Conservation (phyloP, 2,329 filamentous ascomycete species). For the Beauveria varroae region DNA sequence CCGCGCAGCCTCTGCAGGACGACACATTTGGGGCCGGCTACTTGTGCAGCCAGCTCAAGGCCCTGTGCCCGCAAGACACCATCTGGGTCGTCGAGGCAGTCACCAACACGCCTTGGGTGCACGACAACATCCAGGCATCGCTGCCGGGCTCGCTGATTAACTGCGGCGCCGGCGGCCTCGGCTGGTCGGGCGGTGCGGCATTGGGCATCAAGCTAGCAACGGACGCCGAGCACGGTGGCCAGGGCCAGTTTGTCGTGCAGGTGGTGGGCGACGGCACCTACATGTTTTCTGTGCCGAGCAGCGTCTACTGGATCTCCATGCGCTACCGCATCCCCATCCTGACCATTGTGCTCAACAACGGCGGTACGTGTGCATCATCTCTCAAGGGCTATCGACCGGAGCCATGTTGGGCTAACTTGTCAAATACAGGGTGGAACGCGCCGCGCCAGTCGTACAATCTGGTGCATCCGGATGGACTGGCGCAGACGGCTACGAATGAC, state of each 20-base stretch:
- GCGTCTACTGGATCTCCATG: slow-evolving; percentile 48
- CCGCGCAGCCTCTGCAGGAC: slow-evolving; percentile 50
- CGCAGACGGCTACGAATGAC: slow-evolving; percentile 48
- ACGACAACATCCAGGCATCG: slow-evolving; percentile 62
- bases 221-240: slow-evolving; percentile 33
- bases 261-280: slow-evolving; percentile 52
- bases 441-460: slow-evolving; percentile 48
- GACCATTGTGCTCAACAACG: slow-evolving; percentile 50
- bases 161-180: slow-evolving; percentile 72
- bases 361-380: slow-evolving; percentile 29
- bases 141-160: slow-evolving; percentile 71
- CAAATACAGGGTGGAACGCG: slow-evolving; percentile 41
- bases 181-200: slow-evolving; percentile 71
- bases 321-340: slow-evolving; percentile 47
- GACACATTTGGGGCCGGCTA: slow-evolving; percentile 40
- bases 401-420: slow-evolving; percentile 10
- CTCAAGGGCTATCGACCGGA: background rate
- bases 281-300: slow-evolving; percentile 46
- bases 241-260: slow-evolving; percentile 45
- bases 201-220: slow-evolving; percentile 69
- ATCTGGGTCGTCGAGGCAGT: slow-evolving; percentile 76
- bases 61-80: slow-evolving; percentile 39
- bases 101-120: slow-evolving; percentile 59
- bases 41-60: slow-evolving; percentile 24
- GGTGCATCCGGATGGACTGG: slow-evolving; percentile 50